Conservation (phyloP, 1,139 yeast species). For the Kodamaea plutei region DNA sequence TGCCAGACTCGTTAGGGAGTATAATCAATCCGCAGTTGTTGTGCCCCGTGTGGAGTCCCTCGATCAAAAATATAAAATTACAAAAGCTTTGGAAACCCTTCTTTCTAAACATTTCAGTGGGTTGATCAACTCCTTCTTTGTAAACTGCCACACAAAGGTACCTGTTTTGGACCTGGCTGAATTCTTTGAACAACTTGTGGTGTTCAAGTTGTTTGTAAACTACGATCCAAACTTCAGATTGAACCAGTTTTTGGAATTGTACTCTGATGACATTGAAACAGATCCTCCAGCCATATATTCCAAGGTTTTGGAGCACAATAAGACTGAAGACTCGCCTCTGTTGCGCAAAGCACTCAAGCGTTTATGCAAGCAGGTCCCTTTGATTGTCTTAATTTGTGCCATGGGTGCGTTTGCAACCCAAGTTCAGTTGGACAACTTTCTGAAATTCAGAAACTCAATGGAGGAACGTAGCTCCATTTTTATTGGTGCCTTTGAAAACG, state of each 20-base stretch:
- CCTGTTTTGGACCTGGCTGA: slow-evolving; percentile 32
- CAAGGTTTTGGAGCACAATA: slow-evolving; percentile 12
- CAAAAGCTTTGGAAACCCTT: slow-evolving; percentile 19
- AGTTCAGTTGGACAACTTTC: slow-evolving; percentile 32
- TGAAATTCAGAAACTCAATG: slow-evolving; percentile 23
- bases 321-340: slow-evolving; percentile 17
- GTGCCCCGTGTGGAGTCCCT: slow-evolving; percentile 9
- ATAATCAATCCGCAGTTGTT: slow-evolving; percentile 12
- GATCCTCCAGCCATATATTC: slow-evolving; percentile 14
- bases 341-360: slow-evolving; percentile 20
- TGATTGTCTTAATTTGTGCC: slow-evolving; percentile 30
- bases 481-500: slow-evolving; percentile 17
- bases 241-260: slow-evolving; percentile 16
- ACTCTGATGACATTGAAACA: slow-evolving; percentile 8
- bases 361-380: slow-evolving; percentile 26
- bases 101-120: slow-evolving; percentile 18
- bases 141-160: slow-evolving; percentile 33
- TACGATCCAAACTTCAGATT: slow-evolving; percentile 18
- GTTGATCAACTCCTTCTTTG: slow-evolving; percentile 30
- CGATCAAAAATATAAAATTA: slow-evolving; percentile 15
- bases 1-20: slow-evolving; percentile 15
- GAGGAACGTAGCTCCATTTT: slow-evolving; percentile 25
- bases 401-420: slow-evolving; percentile 32
- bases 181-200: slow-evolving; percentile 30
- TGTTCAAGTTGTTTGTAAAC: slow-evolving; percentile 21